Evolutionary conservation across 2,329 filamentous ascomycete genomes (phyloP).

Genomic region (Paradendryphiella salina): DNA sequence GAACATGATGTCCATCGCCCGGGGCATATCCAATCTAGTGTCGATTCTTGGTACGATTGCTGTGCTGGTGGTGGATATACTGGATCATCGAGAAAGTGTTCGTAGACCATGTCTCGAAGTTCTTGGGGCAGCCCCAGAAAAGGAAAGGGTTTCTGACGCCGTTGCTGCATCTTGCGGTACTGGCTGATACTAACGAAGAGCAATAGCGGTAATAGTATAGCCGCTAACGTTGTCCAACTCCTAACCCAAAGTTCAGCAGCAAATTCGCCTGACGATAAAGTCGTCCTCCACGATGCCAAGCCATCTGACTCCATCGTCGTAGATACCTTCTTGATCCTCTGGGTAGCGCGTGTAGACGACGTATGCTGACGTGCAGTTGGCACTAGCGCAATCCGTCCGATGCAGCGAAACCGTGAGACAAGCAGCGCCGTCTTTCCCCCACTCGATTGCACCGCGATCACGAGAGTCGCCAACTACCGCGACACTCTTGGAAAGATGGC

Average conservation of each 20-base stretch:
- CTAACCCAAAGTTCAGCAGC: background rate
- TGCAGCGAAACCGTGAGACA: too few relatives aligned
- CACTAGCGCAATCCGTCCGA: background rate
- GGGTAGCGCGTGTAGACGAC: background rate
- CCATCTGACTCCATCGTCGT: background rate
- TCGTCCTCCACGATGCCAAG: background rate
- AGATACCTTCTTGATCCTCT: background rate
- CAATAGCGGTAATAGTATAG: slow-evolving; percentile 16
- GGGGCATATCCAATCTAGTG: slow-evolving; percentile 26
- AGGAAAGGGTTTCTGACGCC: slow-evolving; percentile 27
- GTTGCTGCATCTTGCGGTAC: slow-evolving; percentile 28
- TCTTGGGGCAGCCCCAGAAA: slow-evolving; percentile 40
- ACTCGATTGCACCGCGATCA: too few relatives aligned
- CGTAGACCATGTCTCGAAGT: slow-evolving; percentile 41
- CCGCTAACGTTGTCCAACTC: slow-evolving; percentile 11
- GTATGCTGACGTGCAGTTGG: background rate
- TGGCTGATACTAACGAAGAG: slow-evolving; percentile 12
- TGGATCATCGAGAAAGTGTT: slow-evolving; percentile 37
- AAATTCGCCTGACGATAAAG: background rate
- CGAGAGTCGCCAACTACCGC: too few relatives aligned
- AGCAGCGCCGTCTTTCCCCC: too few relatives aligned
- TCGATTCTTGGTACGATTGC: slow-evolving; percentile 12
- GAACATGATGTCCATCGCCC: slow-evolving; percentile 6
- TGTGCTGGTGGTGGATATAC: slow-evolving; percentile 31
- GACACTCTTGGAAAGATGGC: too few relatives aligned